Conservation (phyloP, 352 stramenopile genomes). For the Phytopythium helicoides region DNA sequence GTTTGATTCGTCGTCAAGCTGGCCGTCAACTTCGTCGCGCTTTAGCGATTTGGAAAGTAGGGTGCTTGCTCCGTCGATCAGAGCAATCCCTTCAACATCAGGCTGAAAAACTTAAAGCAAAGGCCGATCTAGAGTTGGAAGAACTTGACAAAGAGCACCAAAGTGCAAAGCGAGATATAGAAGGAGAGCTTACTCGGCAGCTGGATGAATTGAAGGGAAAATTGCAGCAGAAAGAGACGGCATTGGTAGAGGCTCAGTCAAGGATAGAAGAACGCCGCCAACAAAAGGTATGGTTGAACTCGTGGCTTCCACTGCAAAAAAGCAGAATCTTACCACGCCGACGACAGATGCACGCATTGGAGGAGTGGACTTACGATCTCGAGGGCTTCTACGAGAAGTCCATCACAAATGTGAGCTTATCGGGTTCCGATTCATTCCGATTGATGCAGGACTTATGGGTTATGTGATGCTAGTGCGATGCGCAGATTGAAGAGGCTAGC, state of each 20-base stretch:
- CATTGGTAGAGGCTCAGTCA: conserved; percentile 15
- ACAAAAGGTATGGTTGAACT: conserved; percentile 18
- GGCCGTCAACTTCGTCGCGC: neutral
- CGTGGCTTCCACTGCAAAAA: neutral
- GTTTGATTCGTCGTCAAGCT: neutral
- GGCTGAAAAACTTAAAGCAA: too few species aligned
- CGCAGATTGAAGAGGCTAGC: conserved; percentile 34
- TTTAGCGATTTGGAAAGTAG: neutral
- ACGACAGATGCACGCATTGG: conserved; percentile 11
- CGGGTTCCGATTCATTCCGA: neutral
- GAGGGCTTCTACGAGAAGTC: conserved; percentile 32
- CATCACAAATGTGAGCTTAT: conserved; percentile 17
- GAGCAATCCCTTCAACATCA: neutral
- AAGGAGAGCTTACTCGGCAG: conserved; percentile 13
- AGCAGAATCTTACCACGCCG: neutral
- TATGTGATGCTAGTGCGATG: conserved; percentile 68
- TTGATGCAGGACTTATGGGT: too few species aligned
- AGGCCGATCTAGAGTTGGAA: conserved; percentile 1
- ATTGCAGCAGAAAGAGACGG: conserved; percentile 20
- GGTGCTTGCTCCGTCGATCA: neutral
- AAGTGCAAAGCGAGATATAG: conserved; percentile 7
- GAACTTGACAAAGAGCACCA: conserved; percentile 11
- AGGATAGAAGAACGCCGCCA: conserved; percentile 9
- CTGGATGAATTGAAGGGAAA: conserved; percentile 17
- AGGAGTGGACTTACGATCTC: conserved; percentile 24